phyloP scores from a whole-genome alignment of 371 early-diverging fungal genomes.

The Rhizopus delemar region DNA sequence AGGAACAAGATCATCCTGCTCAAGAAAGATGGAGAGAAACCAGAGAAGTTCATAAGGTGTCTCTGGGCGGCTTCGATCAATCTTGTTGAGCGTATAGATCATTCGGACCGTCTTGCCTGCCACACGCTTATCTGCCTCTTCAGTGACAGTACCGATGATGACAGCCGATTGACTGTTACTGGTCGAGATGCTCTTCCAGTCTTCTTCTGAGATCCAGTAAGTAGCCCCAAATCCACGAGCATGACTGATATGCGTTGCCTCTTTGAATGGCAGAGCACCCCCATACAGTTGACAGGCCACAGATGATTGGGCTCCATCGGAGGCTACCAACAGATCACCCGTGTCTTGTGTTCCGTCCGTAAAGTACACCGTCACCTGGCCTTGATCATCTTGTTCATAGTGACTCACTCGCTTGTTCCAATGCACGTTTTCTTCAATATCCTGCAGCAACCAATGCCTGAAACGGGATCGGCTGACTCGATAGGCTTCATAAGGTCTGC shows the following conservation, averaged over 20 bases:
- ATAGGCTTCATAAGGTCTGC: slow-evolving; percentile 5
- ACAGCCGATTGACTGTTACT: background rate
- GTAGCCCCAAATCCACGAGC: slow-evolving; percentile 2
- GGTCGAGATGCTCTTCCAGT: slow-evolving; percentile 4
- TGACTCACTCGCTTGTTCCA: slow-evolving; percentile 16
- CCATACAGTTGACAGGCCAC: slow-evolving; percentile 20
- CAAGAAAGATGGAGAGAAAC: background rate
- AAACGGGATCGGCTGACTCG: slow-evolving; percentile 17
- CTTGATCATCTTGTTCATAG: slow-evolving; percentile 12
- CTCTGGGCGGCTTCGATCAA: slow-evolving; percentile 10
- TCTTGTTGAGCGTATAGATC: slow-evolving; percentile 8
- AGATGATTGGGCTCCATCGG: slow-evolving; percentile 19
- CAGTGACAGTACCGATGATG: background rate
- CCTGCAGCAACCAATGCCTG: slow-evolving; percentile 16
- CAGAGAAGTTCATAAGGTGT: slow-evolving; percentile 6
- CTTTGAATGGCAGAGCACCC: background rate
- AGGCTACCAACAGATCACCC: slow-evolving; percentile 16
- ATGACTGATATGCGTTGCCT: background rate
- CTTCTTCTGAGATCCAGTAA: slow-evolving; percentile 11
- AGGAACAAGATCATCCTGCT: background rate
- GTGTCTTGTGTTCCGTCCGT: slow-evolving; percentile 24
- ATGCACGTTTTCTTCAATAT: slow-evolving; percentile 11
- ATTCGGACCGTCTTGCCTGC: slow-evolving; percentile 10
- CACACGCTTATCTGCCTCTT: background rate
- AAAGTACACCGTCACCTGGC: slow-evolving; percentile 29